Percentiles rank a stretch among this genome's conserved stretches.
Evolutionary conservation across 257 asterid species (phyloP).

Genomic region (Leptodermis oblonga): DNA sequence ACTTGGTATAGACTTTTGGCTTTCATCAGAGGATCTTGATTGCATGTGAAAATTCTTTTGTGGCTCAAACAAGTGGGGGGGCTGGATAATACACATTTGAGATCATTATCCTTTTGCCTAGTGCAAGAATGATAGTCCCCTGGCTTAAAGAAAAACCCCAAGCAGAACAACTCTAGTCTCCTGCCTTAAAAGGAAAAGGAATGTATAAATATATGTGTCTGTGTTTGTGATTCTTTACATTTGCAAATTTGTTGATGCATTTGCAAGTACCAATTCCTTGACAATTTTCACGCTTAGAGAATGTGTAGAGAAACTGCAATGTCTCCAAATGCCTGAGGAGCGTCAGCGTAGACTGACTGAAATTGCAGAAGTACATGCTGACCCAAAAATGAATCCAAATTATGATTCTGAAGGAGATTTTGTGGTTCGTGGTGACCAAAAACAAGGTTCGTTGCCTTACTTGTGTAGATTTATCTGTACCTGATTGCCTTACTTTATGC

Average conservation of each 20-base stretch:
- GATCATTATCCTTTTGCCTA: neutral
- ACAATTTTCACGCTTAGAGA: conserved; percentile 72
- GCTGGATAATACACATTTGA: neutral
- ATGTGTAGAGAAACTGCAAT: conserved; percentile 50
- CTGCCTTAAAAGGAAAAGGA: too few species aligned
- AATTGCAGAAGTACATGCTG: conserved; percentile 73
- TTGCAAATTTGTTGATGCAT: neutral
- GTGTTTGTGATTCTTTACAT: neutral
- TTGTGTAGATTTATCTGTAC: conserved; percentile 12
- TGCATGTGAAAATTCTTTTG: neutral
- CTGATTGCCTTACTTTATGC: neutral
- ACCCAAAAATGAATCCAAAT: conserved; percentile 70
- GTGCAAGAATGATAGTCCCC: neutral
- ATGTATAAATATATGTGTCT: neutral
- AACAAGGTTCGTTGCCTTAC: conserved; percentile 36
- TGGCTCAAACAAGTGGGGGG: neutral
- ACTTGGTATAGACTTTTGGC: neutral
- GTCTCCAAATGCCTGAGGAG: conserved; percentile 70
- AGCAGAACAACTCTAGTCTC: too few species aligned
- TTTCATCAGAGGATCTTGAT: neutral
- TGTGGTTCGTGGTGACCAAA: conserved; percentile 25
- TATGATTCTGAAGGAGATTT: conserved; percentile 69
- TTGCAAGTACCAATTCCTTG: conserved; percentile 39
- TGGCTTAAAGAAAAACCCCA: too few species aligned
- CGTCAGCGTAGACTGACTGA: conserved; percentile 56